Percentiles rank a stretch among this genome's conserved stretches.
phyloP scores from a whole-genome alignment of 352 stramenopile species.

The Phytophthora europaea region DNA sequence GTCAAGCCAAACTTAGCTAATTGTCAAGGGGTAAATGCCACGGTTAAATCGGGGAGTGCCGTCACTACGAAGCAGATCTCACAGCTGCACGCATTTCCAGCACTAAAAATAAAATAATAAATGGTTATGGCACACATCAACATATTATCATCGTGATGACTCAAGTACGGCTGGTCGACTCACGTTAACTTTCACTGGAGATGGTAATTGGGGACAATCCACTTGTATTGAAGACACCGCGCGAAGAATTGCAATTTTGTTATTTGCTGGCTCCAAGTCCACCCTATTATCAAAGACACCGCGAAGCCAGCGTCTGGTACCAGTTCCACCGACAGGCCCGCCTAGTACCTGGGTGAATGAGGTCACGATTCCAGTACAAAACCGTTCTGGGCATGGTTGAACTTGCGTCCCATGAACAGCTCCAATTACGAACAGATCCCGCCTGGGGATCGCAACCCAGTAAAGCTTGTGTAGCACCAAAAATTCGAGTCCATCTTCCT shows the following conservation, averaged over 20 bases:
- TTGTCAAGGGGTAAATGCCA: too few relatives aligned
- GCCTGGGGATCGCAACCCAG: slow-evolving; percentile 28
- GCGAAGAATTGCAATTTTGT: slow-evolving; percentile 15
- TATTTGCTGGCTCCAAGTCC: slow-evolving; percentile 8
- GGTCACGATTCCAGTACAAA: slow-evolving; percentile 27
- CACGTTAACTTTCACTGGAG: background rate
- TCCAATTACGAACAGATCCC: slow-evolving; percentile 40
- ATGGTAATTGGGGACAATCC: background rate
- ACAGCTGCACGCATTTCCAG: too few relatives aligned
- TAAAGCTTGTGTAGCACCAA: slow-evolving; percentile 39
- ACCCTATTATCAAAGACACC: slow-evolving; percentile 25
- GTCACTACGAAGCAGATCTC: too few relatives aligned
- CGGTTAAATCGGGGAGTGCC: too few relatives aligned
- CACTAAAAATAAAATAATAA: too few relatives aligned
- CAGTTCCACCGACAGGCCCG: slow-evolving; percentile 4
- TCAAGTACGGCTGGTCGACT: slow-evolving; percentile 8
- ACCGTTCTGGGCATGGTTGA: slow-evolving; percentile 23
- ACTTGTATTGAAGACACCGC: background rate
- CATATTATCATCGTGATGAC: slow-evolving; percentile 16
- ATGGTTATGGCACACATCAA: background rate
- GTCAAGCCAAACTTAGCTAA: background rate
- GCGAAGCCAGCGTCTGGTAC: slow-evolving; percentile 8
- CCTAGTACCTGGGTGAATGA: slow-evolving; percentile 35
- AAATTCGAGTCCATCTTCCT: slow-evolving; percentile 29
- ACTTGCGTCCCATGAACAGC: slow-evolving; percentile 32